Evolutionary conservation across 352 stramenopile genomes (phyloP), one percentile per base, ranked within the genome.

Genomic region (Globisporangium sylvaticum): DNA sequence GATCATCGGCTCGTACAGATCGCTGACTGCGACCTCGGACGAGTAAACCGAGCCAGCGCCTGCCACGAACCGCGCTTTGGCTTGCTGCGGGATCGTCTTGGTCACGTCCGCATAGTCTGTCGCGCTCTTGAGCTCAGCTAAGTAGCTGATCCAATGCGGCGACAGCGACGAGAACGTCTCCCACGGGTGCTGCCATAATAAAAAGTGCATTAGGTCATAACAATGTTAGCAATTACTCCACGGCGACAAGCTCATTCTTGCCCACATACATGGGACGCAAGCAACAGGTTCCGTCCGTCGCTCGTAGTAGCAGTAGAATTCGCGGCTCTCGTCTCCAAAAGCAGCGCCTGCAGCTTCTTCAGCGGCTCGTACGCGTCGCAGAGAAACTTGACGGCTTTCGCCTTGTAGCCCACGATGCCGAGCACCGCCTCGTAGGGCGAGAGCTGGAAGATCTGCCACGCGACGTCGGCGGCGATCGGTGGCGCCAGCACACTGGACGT

Each of bases 401-500:
- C 76, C n/a, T 73, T 77, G 74, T 90, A 83, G 15, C 72, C 73
- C 2, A 84, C 78, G 4, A 84, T 80, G 12, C 83, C 85, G 53
- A 95, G 72, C 34, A 75, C 73, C 0, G 80, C 89, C 53, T 95
- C 88, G 54, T 90, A 89, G 32, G 88, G 88, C 8, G 86, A 80
- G n/a, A 95, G 68, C 7, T 81, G 80, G 66, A 92, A 95, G 58
- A 95, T 90, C 61, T 93, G 80, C 81, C 84, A 91, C n/a, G 75
- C 88, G 9, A 92, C 80, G 54, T 95, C 84, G 6, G 81, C 83
- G 27, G 80, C 86, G 52, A 94, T 80, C 1, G 88, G 88, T 34
- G 88, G 84, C 15, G 86, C 84, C 9, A 88, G 73, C 46, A 95
- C 73, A 5, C 76, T 88, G 1, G 87, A 91, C 4, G 77, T 71